These are phyloP conservation scores for Leishmania arabica DNA, from an alignment of 208 protist genomes.

Conservation along the genomic window DNA sequence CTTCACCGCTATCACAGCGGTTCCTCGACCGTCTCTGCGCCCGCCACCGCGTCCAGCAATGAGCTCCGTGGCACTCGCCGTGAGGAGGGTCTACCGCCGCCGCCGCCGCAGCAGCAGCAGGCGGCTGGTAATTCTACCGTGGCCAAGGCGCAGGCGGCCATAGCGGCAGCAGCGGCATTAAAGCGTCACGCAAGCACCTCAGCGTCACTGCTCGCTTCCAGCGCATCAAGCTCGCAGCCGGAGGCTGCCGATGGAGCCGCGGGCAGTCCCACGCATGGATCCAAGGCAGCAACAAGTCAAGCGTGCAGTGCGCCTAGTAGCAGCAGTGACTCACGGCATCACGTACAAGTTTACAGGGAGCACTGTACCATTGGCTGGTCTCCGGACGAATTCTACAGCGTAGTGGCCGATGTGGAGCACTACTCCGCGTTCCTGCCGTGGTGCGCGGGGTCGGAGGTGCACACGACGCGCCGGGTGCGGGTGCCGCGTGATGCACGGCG, in stretches of 20 bases:
- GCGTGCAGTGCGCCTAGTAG: not conserved
- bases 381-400: conserved; percentile 58
- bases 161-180: conserved; percentile 34
- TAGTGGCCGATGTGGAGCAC: conserved; percentile 76
- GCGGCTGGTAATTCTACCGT: conserved; percentile 20
- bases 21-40: not conserved
- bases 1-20: conserved; percentile 3
- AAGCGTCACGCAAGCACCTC: not conserved
- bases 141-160: conserved; percentile 36
- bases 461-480: conserved; percentile 37
- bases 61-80: not conserved
- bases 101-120: not conserved
- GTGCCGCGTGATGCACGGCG: conserved; percentile 18
- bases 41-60: not conserved
- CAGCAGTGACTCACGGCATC: conserved; percentile 20
- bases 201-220: not conserved
- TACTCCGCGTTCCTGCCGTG: conserved; percentile 82
- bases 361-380: conserved; percentile 83
- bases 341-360: conserved; percentile 68
- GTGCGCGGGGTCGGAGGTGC: conserved; percentile 69
- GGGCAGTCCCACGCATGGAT: not conserved
- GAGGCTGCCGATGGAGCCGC: not conserved
- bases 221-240: not conserved
- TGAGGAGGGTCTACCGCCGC: not conserved
- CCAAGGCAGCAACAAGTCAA: not conserved